Evolutionary conservation across 805 yeast species (phyloP), one percentile per base, ranked within the genome.

Genomic region (Lipomyces yamadae): DNA sequence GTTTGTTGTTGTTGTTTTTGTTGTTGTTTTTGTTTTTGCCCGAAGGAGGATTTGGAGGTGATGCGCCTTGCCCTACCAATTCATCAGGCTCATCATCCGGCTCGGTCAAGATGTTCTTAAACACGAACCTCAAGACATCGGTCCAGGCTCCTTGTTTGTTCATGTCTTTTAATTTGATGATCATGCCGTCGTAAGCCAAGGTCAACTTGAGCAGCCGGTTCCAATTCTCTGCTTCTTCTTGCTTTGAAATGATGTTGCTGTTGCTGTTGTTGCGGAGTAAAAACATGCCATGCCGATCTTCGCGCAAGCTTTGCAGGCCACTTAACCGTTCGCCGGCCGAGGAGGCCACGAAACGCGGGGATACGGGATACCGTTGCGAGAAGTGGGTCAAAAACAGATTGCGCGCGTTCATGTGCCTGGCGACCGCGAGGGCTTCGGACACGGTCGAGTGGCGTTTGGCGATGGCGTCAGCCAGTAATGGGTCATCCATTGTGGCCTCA

Each of bases 401-500:
- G 37, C 82, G 81, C 32, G 93, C 92, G 30, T 83, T 78, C 98
- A 95, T 94, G 48, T 80, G 77, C 63, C 84, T 81, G 0, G 91
- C 86, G 2, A 92, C 87, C 15, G 79, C 80, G 35, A 93, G 81
- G 0, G 98, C 98, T 74, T 94, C 98, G 29, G 89, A 84, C 64
- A 92, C 85, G 0, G 99, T 95, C 13, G 96, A 87, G 75, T 95
- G 99, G 67, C 86, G 85, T 76, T 95, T 95, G 42, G 84, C 82
- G 34, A 84, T 77, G 0, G 99, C 99, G 76, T 92, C 98, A 62
- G 84, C 87, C 5, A 82, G 79, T 58, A 92, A 81, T 39, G 84
- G 90, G 76, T 92, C 91, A 65, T 91, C 97, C 68, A 95, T 83
- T 0, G 99, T 91, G 0, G 98, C 93, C 76, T 95, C 99, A 77